Evolutionary conservation across 305 asterid genomes (phyloP).

Genomic region (Nicotiana rustica): DNA sequence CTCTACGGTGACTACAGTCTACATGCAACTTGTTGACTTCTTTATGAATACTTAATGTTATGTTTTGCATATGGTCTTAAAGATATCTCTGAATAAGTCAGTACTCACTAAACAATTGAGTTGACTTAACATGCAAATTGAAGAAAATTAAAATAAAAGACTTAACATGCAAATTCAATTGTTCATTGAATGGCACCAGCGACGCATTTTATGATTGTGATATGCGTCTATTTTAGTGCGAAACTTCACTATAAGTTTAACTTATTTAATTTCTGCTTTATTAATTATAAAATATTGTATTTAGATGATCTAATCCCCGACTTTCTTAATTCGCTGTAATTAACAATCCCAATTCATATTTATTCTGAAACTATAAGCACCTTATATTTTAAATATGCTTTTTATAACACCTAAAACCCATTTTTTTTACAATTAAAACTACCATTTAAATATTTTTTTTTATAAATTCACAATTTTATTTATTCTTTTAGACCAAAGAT

Average conservation of each 20-base stretch:
- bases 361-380: no score
- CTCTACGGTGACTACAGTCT: background rate
- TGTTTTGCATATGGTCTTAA: background rate
- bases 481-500: no score
- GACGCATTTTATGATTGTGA: background rate
- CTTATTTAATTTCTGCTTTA: background rate
- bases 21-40: background rate
- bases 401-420: no score
- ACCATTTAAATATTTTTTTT: no score
- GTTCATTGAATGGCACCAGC: background rate
- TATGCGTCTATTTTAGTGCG: background rate
- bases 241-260: background rate
- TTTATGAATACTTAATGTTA: background rate
- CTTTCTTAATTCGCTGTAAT: background rate
- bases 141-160: no score
- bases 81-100: background rate
- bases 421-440: no score
- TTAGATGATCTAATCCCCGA: background rate
- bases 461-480: no score
- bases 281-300: background rate
- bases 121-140: constrained; percentile 15
- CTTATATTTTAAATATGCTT: no score
- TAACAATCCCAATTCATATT: no score
- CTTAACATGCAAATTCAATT: background rate
- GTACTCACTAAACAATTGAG: background rate